Percentiles rank a stretch among this genome's conserved stretches.
Conservation (phyloP, 2,329 filamentous ascomycete species). For the Aschersonia sp. region DNA sequence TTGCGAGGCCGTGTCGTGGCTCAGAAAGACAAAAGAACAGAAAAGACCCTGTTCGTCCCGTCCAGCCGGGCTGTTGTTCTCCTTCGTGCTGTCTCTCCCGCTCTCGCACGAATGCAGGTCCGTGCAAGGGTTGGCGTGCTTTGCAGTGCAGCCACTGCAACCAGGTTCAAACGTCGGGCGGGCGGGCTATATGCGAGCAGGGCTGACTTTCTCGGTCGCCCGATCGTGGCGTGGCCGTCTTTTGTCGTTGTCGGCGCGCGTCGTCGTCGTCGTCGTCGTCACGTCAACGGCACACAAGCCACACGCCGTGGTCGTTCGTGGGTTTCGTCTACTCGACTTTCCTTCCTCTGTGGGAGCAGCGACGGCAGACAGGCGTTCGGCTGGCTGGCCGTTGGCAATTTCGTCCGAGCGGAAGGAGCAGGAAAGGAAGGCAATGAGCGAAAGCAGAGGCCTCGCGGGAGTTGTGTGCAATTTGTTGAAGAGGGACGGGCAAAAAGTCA, state of each 20-base stretch:
- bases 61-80: neutral
- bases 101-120: neutral
- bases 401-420: neutral
- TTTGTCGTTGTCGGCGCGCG: too few species aligned
- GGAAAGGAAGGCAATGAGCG: neutral
- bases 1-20: too few species aligned
- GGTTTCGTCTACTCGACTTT: neutral
- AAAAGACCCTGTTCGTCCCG: too few species aligned
- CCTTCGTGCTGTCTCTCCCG: neutral
- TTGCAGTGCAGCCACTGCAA: slow-evolving; percentile 2
- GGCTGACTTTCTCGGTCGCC: too few species aligned
- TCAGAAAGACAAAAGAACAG: too few species aligned
- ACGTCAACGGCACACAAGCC: neutral
- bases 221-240: too few species aligned
- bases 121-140: slow-evolving; percentile 1
- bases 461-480: neutral
- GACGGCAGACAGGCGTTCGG: too few species aligned
- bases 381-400: neutral
- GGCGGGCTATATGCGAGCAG: too few species aligned
- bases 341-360: too few species aligned
- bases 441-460: neutral
- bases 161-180: neutral
- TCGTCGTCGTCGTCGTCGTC: neutral
- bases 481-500: neutral
- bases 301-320: neutral